Percentiles rank a stretch among this genome's conserved stretches.
phyloP scores from a whole-genome alignment of 768 basidiomycete genomes.

The Polyporus arcularius region DNA sequence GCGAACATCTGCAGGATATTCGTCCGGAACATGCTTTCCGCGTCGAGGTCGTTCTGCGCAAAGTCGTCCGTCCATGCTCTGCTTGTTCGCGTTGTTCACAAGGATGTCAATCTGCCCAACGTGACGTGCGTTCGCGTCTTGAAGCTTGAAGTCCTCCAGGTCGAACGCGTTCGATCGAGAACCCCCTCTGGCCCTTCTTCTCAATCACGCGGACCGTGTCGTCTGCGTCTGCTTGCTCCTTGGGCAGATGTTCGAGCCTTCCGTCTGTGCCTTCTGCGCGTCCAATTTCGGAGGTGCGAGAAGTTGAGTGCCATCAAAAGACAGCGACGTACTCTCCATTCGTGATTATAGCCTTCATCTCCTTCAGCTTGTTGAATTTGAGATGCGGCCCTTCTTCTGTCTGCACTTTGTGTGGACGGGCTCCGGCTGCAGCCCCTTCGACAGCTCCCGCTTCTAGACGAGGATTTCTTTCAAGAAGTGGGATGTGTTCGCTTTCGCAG shows the following conservation, averaged over 20 bases:
- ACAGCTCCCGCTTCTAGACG: conserved; percentile 46
- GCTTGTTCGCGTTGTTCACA: conserved; percentile 62
- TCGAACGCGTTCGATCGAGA: conserved; percentile 41
- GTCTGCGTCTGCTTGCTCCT: conserved; percentile 33
- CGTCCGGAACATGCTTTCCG: conserved; percentile 52
- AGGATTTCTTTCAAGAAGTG: conserved; percentile 27
- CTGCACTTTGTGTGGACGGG: conserved; percentile 46
- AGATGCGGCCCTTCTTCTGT: conserved; percentile 38
- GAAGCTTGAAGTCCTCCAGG: conserved; percentile 49
- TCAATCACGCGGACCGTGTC: conserved; percentile 49
- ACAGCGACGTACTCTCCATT: no score
- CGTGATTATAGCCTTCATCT: no score
- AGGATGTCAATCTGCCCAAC: conserved; percentile 54
- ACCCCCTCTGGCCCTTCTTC: conserved; percentile 38
- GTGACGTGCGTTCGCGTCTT: conserved; percentile 31
- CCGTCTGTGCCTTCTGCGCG: no score
- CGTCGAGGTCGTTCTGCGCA: conserved; percentile 50
- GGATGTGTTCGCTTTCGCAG: background rate
- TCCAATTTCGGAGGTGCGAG: no score
- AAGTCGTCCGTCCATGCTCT: conserved; percentile 44
- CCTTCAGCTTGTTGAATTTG: no score
- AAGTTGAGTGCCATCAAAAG: no score
- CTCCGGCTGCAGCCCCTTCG: conserved; percentile 47
- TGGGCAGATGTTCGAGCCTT: no score
- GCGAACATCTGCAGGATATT: conserved; percentile 66